phyloP scores from a whole-genome alignment of 2,329 filamentous ascomycete genomes.

The Talaromyces sp. region DNA sequence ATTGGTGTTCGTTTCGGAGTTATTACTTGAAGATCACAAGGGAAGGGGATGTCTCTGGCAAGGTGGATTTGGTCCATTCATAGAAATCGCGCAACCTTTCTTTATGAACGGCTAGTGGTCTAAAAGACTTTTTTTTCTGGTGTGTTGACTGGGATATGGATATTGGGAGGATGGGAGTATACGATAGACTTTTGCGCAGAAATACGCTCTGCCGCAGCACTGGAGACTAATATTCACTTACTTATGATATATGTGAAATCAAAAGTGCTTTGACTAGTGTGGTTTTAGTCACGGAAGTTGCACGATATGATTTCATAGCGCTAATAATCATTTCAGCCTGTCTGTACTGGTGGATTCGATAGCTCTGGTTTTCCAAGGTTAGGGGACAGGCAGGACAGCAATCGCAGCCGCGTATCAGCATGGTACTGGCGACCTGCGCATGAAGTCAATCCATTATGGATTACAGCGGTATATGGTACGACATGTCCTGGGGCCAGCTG shows the following conservation, averaged over 20 bases:
- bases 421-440: conserved; percentile 16
- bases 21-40: conserved; percentile 9
- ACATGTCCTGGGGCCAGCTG: conserved; percentile 6
- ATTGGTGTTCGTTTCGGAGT: conserved; percentile 8
- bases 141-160: not conserved
- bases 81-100: conserved; percentile 2
- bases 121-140: not conserved
- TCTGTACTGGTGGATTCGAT: not conserved
- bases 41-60: conserved; percentile 4
- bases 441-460: conserved; percentile 16
- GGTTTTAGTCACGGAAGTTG: no score
- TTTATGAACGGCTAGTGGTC: not conserved
- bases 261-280: no score
- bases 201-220: no score
- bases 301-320: no score
- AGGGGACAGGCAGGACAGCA: not conserved
- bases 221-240: no score
- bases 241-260: no score
- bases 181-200: not conserved
- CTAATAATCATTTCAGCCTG: no score
- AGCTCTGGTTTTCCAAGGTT: not conserved
- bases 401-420: conserved; percentile 7
- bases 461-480: conserved; percentile 19
- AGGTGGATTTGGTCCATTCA: not conserved
- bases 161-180: not conserved